Conservation (phyloP, 2,329 filamentous ascomycete genomes). For the Alternaria sp. region DNA sequence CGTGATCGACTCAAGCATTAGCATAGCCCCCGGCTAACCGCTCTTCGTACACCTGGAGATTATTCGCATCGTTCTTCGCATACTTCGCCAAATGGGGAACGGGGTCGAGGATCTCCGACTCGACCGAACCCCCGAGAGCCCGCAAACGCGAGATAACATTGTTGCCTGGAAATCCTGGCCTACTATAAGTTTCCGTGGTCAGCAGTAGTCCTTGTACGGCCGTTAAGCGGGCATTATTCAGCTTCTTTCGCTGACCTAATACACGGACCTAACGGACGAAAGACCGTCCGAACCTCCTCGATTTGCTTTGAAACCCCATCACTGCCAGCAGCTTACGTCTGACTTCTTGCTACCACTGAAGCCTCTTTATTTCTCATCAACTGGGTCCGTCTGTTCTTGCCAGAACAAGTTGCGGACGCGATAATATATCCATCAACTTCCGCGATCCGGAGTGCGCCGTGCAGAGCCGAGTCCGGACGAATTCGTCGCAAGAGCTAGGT, state of each 20-base stretch:
- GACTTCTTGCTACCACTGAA: conserved; percentile 7
- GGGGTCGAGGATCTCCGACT: conserved; percentile 2
- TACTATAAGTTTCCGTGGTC: conserved; percentile 17
- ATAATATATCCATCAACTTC: conserved; percentile 12
- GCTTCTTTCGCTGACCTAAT: conserved; percentile 19
- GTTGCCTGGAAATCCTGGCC: conserved; percentile 19
- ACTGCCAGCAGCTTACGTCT: conserved; percentile 6
- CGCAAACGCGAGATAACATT: background rate
- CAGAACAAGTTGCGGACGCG: background rate
- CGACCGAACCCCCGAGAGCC: background rate
- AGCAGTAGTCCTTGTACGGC: conserved; percentile 12
- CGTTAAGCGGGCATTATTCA: conserved; percentile 14
- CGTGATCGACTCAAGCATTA: background rate
- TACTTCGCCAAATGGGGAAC: conserved; percentile 7
- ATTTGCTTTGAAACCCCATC: conserved; percentile 6
- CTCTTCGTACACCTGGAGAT: background rate
- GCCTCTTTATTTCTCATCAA: background rate
- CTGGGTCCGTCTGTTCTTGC: background rate
- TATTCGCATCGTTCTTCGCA: conserved; percentile 7
- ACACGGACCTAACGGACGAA: conserved; percentile 18
- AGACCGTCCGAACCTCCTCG: conserved; percentile 12
- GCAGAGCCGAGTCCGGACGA: conserved; percentile 25
- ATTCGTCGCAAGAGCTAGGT: conserved; percentile 19
- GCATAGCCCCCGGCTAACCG: background rate
- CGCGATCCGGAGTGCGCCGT: conserved; percentile 3